Evolutionary conservation across 352 stramenopile species (phyloP).

Genomic region (Pythium phragmitis): DNA sequence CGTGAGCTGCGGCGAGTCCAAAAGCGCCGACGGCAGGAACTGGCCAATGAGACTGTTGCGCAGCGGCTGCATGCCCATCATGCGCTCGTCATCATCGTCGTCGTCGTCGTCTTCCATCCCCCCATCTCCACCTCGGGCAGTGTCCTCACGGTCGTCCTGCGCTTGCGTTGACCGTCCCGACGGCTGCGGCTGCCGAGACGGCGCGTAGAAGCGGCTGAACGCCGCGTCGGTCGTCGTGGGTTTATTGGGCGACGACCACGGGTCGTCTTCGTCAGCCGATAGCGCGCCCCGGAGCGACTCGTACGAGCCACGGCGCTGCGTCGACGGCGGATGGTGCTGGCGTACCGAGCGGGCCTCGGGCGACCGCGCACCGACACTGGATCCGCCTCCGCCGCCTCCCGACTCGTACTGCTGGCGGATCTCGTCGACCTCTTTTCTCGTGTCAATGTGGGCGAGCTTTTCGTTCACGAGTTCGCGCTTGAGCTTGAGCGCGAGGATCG

Average conservation of each 20-base stretch:
- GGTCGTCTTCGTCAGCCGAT: slow-evolving; percentile 26
- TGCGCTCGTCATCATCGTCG: slow-evolving; percentile 55
- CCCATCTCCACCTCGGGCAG: not conserved
- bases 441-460: slow-evolving; percentile 67
- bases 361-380: slow-evolving; percentile 27
- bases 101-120: slow-evolving; percentile 28
- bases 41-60: slow-evolving; percentile 76
- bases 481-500: slow-evolving; percentile 55
- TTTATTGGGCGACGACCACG: slow-evolving; percentile 33
- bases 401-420: slow-evolving; percentile 33
- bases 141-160: not conserved
- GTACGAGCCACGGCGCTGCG: slow-evolving; percentile 23
- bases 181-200: slow-evolving; percentile 11
- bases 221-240: slow-evolving; percentile 12
- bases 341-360: slow-evolving; percentile 8
- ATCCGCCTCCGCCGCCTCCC: slow-evolving; percentile 25
- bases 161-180: not conserved
- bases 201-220: slow-evolving; percentile 70
- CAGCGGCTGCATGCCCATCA: slow-evolving; percentile 56
- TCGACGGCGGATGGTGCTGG: not conserved
- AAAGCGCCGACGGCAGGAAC: slow-evolving; percentile 71
- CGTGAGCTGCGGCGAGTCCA: slow-evolving; percentile 83
- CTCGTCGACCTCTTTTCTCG: slow-evolving; percentile 64
- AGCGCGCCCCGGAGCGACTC: slow-evolving; percentile 15
- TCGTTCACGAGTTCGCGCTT: slow-evolving; percentile 79